Base-by-base conservation (phyloP, 2,329 filamentous ascomycete genomes). In the Clonostachys byssicola region DNA sequence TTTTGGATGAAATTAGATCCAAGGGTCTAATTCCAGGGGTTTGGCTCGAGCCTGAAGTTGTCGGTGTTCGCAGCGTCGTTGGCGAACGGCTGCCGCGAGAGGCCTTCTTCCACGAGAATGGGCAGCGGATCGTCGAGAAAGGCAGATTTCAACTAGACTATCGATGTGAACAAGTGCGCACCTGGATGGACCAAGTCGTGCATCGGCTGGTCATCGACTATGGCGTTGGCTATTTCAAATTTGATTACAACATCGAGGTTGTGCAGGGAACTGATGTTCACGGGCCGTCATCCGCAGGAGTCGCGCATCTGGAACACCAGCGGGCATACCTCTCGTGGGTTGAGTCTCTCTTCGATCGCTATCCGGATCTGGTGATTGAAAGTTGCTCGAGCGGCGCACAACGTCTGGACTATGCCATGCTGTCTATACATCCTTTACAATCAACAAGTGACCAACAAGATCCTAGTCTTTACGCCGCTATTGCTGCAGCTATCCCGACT, bases 241-340 rank as follows among this genome's bases (percentile, higher is more conserved):
- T 66, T 40, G 64, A 67, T 49, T 66, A 66, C 48, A 67, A 67
- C 39, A 62, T 67, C 34, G 64, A 67, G 5, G 58, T 65, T 14
- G 53, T 55, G 0, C 58, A 63, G 39, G 64, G 63, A 7, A 66
- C 63, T 2, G 63, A 66, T 40, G 34, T 56, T 30, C 34, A 53
- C 43, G 38, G 40, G 30, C 23, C 23, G 23, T 50, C 46, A 30
- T 58, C 52, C 43, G 39, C 57, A 0, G 62, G 64, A 2, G 51
- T 51, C 1, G 62, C 48, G 1, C 57, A 59, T 2, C 51, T 67
- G 2, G 55, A 53, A 3, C 63, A 67, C 47, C 53, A 65, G 2
- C 56, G 62, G 8, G 61, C 61, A 3, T 67, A 66, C 33, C 54
- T 66, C 2, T 23, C 36, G 12, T 67, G 64, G 65, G 53, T 67